phyloP scores from a whole-genome alignment of 495 filamentous ascomycete genomes.

The Hypoxylon perforatum region DNA sequence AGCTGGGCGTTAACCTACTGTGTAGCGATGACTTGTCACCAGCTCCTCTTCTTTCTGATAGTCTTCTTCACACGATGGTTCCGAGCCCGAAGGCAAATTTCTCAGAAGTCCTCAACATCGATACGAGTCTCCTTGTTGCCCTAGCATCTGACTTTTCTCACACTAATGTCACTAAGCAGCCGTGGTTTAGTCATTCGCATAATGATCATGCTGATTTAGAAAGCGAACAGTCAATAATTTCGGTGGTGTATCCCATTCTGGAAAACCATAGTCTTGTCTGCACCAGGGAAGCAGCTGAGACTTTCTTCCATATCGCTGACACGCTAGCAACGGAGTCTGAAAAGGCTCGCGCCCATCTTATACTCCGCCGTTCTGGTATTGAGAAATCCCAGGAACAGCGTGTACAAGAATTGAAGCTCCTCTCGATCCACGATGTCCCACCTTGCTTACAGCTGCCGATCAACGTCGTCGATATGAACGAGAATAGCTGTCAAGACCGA shows the following conservation, averaged over 20 bases:
- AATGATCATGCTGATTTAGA: constrained; percentile 48
- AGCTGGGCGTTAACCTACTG: constrained; percentile 34
- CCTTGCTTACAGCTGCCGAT: constrained; percentile 44
- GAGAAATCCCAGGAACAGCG: constrained; percentile 34
- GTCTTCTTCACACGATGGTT: constrained; percentile 60
- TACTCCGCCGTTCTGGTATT: constrained; percentile 39
- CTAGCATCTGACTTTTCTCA: constrained; percentile 58
- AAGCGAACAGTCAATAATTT: constrained; percentile 45
- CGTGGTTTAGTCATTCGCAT: constrained; percentile 52
- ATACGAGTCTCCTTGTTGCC: constrained; percentile 55
- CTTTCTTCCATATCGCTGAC: constrained; percentile 51
- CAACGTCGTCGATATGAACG: constrained; percentile 35
- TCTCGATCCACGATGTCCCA: constrained; percentile 46
- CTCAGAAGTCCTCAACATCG: constrained; percentile 51
- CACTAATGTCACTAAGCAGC: constrained; percentile 40
- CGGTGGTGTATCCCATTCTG: constrained; percentile 48
- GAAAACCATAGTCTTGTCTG: constrained; percentile 48
- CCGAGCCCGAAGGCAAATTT: constrained; percentile 46
- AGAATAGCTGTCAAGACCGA: constrained; percentile 17
- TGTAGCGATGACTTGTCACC: constrained; percentile 35
- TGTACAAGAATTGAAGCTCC: constrained; percentile 32
- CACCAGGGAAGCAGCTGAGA: constrained; percentile 49
- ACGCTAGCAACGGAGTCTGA: constrained; percentile 52
- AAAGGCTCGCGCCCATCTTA: constrained; percentile 46
- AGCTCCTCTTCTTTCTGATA: constrained; percentile 52